Evolutionary conservation across 2,329 filamentous ascomycete genomes (phyloP).

Genomic region (Shiraia sp.): DNA sequence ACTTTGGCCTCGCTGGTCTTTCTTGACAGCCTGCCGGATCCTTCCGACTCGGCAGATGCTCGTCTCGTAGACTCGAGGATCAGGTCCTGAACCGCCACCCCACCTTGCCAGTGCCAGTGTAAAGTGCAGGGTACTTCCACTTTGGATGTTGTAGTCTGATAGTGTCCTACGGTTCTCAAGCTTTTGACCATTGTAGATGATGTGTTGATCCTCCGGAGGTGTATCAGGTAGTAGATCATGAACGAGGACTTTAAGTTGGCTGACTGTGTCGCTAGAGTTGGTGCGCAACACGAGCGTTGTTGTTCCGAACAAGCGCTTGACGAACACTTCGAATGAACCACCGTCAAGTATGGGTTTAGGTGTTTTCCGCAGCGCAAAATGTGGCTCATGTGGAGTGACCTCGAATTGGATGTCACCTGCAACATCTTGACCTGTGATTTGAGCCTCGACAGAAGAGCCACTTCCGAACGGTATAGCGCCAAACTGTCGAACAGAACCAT

Average conservation of each 20-base stretch:
- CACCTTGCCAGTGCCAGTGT: constrained; percentile 70
- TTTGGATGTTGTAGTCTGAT: no score
- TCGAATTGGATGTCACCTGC: constrained; percentile 52
- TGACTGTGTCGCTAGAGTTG: no score
- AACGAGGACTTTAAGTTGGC: no score
- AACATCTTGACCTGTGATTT: constrained; percentile 50
- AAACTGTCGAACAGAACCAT: constrained; percentile 52
- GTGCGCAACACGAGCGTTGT: no score
- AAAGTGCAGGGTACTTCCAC: no score
- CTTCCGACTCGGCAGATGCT: constrained; percentile 47
- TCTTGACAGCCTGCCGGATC: constrained; percentile 47
- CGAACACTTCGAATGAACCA: no score
- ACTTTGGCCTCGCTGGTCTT: constrained; percentile 25
- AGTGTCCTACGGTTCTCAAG: no score
- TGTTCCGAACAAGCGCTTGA: no score
- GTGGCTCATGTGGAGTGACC: constrained; percentile 41
- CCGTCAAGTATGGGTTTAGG: no score
- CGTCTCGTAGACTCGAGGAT: constrained; percentile 39
- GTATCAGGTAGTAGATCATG: no score
- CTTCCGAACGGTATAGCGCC: constrained; percentile 51
- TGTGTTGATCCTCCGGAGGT: no score
- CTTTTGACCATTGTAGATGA: no score
- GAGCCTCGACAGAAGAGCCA: constrained; percentile 52
- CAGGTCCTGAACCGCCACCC: constrained; percentile 44
- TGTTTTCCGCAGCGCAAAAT: not conserved